Percentiles rank a stretch among this genome's conserved stretches.
Conservation (phyloP, 192 early-diverging fungal genomes). For the Coemansia sp. region DNA sequence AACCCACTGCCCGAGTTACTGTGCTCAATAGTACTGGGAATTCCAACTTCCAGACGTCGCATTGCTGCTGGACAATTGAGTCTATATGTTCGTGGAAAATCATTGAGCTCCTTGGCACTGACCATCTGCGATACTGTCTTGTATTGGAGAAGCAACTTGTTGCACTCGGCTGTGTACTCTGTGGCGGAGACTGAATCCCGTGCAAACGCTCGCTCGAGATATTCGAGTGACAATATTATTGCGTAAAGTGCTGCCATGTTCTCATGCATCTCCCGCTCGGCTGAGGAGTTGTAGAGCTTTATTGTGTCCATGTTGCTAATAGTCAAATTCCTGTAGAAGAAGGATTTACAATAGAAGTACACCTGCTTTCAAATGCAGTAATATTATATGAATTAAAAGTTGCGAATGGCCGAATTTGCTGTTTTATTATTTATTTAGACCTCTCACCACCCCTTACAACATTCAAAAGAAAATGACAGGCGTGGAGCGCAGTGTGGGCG, state of each 20-base stretch:
- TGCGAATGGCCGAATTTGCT: background rate
- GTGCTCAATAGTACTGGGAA: slow-evolving; percentile 95
- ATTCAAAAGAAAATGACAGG: too few relatives aligned
- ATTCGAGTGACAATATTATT: slow-evolving; percentile 88
- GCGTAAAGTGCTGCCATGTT: slow-evolving; percentile 91
- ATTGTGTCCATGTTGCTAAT: slow-evolving; percentile 66
- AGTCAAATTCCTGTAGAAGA: too few relatives aligned
- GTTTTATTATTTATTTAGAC: too few relatives aligned
- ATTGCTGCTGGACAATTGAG: slow-evolving; percentile 83
- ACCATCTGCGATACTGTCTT: slow-evolving; percentile 67
- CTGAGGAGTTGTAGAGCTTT: slow-evolving; percentile 73
- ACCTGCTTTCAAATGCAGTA: background rate
- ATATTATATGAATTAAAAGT: background rate
- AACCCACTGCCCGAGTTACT: slow-evolving; percentile 53
- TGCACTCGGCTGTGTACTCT: slow-evolving; percentile 91
- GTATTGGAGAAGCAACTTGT: slow-evolving; percentile 87
- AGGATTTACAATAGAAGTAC: background rate
- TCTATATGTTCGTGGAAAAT: slow-evolving; percentile 43
- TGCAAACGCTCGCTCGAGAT: slow-evolving; percentile 91
- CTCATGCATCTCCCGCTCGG: slow-evolving; percentile 88
- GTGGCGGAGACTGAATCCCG: slow-evolving; percentile 76
- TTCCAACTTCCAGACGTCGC: slow-evolving; percentile 88
- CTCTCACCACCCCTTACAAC: too few relatives aligned
- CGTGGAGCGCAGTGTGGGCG: too few relatives aligned
- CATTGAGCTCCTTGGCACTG: slow-evolving; percentile 57